These are phyloP conservation scores for Populus pruinosa DNA, from an alignment of 345 rosid species.

Conservation along the genomic window DNA sequence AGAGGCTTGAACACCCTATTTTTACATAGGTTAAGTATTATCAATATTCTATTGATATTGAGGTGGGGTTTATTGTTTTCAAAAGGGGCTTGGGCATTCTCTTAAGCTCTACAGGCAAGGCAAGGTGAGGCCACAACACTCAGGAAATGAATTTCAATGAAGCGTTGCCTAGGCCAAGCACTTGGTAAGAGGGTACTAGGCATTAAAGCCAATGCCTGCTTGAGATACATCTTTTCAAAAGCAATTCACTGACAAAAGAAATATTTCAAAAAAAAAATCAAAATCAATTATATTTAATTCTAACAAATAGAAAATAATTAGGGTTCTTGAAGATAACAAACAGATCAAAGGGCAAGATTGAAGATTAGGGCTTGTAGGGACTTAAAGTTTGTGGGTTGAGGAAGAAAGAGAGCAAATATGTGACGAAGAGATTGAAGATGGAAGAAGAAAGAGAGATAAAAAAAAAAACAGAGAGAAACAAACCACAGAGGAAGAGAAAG, in stretches of 20 bases:
- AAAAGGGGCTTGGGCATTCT: too few species aligned
- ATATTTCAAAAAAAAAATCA: neutral
- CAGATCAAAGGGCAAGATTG: slow-evolving; percentile 18
- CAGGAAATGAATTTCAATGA: too few species aligned
- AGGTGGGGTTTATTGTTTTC: too few species aligned
- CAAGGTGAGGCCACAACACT: too few species aligned
- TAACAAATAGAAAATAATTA: slow-evolving; percentile 1
- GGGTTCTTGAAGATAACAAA: slow-evolving; percentile 25
- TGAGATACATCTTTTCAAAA: neutral
- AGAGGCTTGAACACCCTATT: neutral
- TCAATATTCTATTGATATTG: too few species aligned
- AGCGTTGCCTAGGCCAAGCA: too few species aligned
- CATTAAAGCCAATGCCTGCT: too few species aligned
- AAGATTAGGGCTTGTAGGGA: slow-evolving; percentile 20
- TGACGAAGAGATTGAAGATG: slow-evolving; percentile 36
- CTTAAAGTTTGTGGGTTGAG: slow-evolving; percentile 42
- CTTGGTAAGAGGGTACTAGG: too few species aligned
- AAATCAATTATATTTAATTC: neutral
- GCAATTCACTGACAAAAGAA: neutral
- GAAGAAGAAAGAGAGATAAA: neutral
- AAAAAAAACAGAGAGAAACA: slow-evolving; percentile 6
- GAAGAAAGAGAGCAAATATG: slow-evolving; percentile 25
- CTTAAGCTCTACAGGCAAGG: too few species aligned
- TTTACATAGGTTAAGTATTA: too few species aligned
- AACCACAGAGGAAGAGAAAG: slow-evolving; percentile 13